Evolutionary conservation across 148 eudicot genomes (phyloP), one percentile per base, ranked within the genome.

Genomic region (Nyssa sinensis): DNA sequence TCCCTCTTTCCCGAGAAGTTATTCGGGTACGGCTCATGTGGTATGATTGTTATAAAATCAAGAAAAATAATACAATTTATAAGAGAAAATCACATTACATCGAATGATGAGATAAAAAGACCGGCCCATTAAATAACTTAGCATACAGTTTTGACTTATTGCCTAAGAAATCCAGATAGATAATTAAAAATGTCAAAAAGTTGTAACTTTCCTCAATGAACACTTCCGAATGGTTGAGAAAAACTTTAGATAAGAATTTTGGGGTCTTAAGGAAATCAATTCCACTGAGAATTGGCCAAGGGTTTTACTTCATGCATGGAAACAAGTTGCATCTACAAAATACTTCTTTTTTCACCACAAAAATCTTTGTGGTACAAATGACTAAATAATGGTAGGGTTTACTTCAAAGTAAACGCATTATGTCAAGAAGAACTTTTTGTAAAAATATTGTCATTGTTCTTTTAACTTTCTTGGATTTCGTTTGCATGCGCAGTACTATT

Each of bases 381-480:
- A 66, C 7, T 19, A 37, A 16, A 35, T 7, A 55, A 14, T 53
- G 75, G 65, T 77, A 63, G 75, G 65, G 70, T 64, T 77, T 77
- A 27, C 24, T 51, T 71, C 32, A 64, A 77, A 70, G 64, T 37
- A 31, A 73, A 73, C 23, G 60, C 60, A 73, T 29, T 63, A 10
- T 49, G 51, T 6, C 24, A 70, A 53, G 28, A 27, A 47, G 73
- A 64, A 35, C 24, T 64, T 11, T 71, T 14, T 13, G 34, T 24
- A 37, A 66, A 41, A 31, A 37, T 12, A 77, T 29, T 39, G 23
- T 3, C 23, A 34, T 28, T 35, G 51, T 37, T 66, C 7, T 66
- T n/a, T 47, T 70, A 71, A 74, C 79, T 78, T 82, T 78, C 74
- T 82, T 71, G 85, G 85, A 76, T 71, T 79, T 71, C 64, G 81